phyloP scores from a whole-genome alignment of 768 basidiomycete genomes.

The Lactarius deliciosus region DNA sequence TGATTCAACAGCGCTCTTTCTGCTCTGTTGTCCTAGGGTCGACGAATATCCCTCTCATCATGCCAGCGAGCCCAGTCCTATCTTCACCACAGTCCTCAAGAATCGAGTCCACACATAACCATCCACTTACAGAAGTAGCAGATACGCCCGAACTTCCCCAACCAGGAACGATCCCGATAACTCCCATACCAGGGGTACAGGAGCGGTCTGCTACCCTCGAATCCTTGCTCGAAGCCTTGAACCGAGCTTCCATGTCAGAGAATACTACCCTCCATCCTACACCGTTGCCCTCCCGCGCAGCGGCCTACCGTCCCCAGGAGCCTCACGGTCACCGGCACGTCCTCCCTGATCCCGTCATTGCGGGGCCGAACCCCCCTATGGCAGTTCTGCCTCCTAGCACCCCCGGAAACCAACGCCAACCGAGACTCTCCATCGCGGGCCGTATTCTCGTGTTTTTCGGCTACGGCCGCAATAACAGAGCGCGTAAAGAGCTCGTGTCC shows the following conservation, averaged over 20 bases:
- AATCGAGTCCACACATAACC: slow-evolving; percentile 7
- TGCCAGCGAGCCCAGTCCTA: slow-evolving; percentile 1
- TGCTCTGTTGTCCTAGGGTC: background rate
- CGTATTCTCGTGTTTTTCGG: slow-evolving; percentile 47
- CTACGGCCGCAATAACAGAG: slow-evolving; percentile 50
- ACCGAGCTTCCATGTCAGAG: slow-evolving; percentile 12
- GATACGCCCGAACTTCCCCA: slow-evolving; percentile 14
- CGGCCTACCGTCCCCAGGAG: background rate
- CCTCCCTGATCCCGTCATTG: slow-evolving; percentile 6
- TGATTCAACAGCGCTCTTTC: background rate
- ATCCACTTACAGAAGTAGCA: background rate
- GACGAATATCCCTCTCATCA: background rate
- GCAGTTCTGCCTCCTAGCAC: slow-evolving; percentile 2
- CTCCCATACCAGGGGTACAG: background rate
- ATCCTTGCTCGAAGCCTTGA: slow-evolving; percentile 12
- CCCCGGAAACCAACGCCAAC: slow-evolving; percentile 2
- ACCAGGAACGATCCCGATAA: background rate
- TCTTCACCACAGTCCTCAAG: background rate
- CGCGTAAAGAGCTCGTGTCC: slow-evolving; percentile 53
- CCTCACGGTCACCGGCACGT: background rate
- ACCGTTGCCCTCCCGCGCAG: background rate
- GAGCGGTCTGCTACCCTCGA: slow-evolving; percentile 10
- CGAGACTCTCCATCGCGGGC: slow-evolving; percentile 19
- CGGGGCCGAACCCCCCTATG: background rate
- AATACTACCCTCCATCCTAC: background rate